These are phyloP conservation scores for Thuidium tamariscinum DNA, from an alignment of 225 moss, liverwort and hornwort genomes.

Conservation along the genomic window DNA sequence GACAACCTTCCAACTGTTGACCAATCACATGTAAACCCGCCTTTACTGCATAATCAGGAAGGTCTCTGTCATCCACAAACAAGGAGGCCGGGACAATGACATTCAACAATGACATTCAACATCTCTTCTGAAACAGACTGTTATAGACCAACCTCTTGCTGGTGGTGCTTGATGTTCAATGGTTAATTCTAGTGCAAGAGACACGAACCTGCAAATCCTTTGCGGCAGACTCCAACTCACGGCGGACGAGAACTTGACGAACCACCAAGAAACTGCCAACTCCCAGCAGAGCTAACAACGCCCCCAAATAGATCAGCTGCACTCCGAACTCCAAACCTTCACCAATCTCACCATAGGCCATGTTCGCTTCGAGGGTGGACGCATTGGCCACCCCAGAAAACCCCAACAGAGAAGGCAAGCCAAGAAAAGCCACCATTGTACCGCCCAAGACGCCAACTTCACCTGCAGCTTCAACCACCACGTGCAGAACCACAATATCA, in stretches of 20 bases:
- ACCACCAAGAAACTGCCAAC: constrained; percentile 85
- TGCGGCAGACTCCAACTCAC: constrained; percentile 87
- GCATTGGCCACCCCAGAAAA: constrained; percentile 23
- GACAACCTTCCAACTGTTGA: not conserved
- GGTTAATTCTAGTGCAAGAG: not conserved
- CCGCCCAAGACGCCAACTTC: not conserved
- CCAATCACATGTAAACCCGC: not conserved
- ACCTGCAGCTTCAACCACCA: not conserved
- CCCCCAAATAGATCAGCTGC: constrained; percentile 74
- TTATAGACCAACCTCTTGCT: not conserved
- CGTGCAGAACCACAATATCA: not conserved
- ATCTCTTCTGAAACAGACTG: not conserved
- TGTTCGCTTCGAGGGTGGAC: constrained; percentile 17
- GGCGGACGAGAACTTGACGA: constrained; percentile 83
- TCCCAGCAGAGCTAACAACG: constrained; percentile 57
- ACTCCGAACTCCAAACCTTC: constrained; percentile 71
- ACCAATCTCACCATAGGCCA: constrained; percentile 74
- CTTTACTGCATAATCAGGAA: not conserved
- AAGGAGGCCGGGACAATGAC: not conserved
- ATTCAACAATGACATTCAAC: not conserved
- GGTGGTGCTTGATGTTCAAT: not conserved
- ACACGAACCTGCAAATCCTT: constrained; percentile 77
- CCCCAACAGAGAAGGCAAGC: constrained; percentile 11
- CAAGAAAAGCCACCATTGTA: constrained; percentile 7
- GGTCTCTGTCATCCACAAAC: not conserved